Evolutionary conservation across 2,329 filamentous ascomycete species (phyloP).

Genomic region (Penicillium sp.): DNA sequence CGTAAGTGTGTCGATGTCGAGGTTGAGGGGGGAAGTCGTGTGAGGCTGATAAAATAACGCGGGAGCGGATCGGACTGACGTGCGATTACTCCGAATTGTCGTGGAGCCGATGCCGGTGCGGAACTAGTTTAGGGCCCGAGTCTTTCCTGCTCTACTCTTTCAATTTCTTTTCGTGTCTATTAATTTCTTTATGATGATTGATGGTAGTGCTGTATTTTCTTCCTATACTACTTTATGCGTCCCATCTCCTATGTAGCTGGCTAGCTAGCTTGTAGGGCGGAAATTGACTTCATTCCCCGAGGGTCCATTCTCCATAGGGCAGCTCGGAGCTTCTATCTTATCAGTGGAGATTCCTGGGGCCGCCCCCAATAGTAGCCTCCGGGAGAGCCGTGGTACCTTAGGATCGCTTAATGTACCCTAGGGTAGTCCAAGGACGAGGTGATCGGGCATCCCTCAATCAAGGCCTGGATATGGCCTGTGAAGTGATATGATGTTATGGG

Average conservation of each 20-base stretch:
- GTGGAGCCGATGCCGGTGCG: neutral
- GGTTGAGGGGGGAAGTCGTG: too few relatives aligned
- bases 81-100: constrained; percentile 7
- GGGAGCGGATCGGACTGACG: constrained; percentile 7
- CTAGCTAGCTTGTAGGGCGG: neutral
- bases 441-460: too few relatives aligned
- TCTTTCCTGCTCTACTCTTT: neutral
- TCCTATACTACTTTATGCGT: neutral
- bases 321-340: constrained; percentile 3
- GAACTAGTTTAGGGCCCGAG: neutral
- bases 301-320: neutral
- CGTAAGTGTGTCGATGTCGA: neutral
- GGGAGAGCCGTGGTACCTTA: too few relatives aligned
- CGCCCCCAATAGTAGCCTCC: too few relatives aligned
- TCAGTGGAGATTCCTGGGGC: neutral
- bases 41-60: neutral
- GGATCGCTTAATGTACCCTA: too few relatives aligned
- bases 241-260: neutral
- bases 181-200: neutral
- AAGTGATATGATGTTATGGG: neutral
- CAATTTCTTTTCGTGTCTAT: too few relatives aligned
- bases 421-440: neutral
- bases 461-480: too few relatives aligned
- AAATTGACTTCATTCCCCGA: neutral
- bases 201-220: neutral